Conservation (phyloP, 2,329 filamentous ascomycete species). For the Ilyonectria mors-panacis region DNA sequence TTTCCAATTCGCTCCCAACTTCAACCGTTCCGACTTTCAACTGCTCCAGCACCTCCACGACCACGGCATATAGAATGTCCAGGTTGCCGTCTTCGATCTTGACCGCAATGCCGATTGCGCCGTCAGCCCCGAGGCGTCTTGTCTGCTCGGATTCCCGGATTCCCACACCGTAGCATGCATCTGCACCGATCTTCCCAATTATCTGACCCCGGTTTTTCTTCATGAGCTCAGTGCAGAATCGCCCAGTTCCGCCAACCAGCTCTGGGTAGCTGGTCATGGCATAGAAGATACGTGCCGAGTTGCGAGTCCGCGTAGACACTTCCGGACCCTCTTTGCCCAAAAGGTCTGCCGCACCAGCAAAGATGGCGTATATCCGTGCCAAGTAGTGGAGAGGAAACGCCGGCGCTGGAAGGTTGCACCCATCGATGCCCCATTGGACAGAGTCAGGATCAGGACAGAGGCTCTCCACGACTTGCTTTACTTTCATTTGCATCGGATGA, state of each 20-base stretch:
- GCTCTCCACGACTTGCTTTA: constrained; percentile 56
- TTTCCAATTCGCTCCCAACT: constrained; percentile 47
- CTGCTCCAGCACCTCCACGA: constrained; percentile 61
- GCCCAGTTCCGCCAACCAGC: constrained; percentile 59
- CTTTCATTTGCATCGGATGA: constrained; percentile 57
- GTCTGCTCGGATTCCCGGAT: constrained; percentile 57
- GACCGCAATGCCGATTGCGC: constrained; percentile 60
- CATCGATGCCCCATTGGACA: constrained; percentile 60
- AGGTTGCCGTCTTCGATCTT: constrained; percentile 66
- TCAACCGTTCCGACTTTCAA: constrained; percentile 55
- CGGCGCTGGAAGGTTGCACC: constrained; percentile 64
- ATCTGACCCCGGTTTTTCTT: constrained; percentile 53
- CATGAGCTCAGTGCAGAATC: constrained; percentile 65
- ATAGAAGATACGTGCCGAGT: constrained; percentile 55
- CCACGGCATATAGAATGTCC: constrained; percentile 59
- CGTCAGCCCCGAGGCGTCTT: constrained; percentile 52
- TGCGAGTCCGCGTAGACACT: constrained; percentile 29
- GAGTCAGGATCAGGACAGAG: constrained; percentile 48
- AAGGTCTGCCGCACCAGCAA: constrained; percentile 54
- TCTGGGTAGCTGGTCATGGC: constrained; percentile 61
- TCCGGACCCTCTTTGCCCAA: background rate
- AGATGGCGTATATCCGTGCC: constrained; percentile 53
- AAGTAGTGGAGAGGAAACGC: constrained; percentile 57
- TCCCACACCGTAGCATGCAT: constrained; percentile 64
- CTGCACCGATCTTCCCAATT: constrained; percentile 64